Evolutionary conservation across 1,139 yeast genomes (phyloP), one percentile per base, ranked within the genome.

Genomic region (Sugiyamaella xylanicola): DNA sequence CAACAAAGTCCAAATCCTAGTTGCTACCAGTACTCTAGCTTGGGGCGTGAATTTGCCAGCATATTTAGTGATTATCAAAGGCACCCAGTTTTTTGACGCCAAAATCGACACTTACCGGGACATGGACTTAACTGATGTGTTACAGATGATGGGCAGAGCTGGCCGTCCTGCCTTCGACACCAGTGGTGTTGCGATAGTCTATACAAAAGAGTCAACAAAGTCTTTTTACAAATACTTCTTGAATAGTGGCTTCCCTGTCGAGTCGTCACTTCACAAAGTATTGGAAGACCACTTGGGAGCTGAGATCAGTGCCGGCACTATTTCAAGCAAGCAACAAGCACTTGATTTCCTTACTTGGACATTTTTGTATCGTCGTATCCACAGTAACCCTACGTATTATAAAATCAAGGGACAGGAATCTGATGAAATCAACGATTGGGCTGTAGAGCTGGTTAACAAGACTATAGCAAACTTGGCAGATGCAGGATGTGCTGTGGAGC

Each of bases 21-120:
- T 95, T 55, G 98, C 99, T 0, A 93, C 99, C 0, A 87, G 97
- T 19, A 93, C 99, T 1, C 79, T 95, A 63, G 99, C 98, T 0
- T 91, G 97, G 95, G 98, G 98, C 65, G 97, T 93, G 42, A 93
- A 93, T 67, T 78, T 93, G 60, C 98, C 98, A 1, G 98, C 98
- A 0, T 93, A 91, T 74, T 76, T 93, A 65, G 99, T 93, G 7
- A 84, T 93, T 51, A 88, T 93, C 61, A 93, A 93, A 70, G 98
- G 98, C 40, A 93, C 99, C 0, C 95, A 88, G 67, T 87, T 85
- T 65, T 88, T 85, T 67, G 96, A 88, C 69, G 84, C 91, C 11
- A 87, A 87, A 68, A 85, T 85, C 58, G 92, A 86, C 68, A 91
- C 82, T 0, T 88, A 87, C 67, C 77, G 84, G 62, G 95, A 88